These are phyloP conservation scores for Blastocystis sp. DNA, from an alignment of 352 stramenopile genomes.

Conservation along the genomic window DNA sequence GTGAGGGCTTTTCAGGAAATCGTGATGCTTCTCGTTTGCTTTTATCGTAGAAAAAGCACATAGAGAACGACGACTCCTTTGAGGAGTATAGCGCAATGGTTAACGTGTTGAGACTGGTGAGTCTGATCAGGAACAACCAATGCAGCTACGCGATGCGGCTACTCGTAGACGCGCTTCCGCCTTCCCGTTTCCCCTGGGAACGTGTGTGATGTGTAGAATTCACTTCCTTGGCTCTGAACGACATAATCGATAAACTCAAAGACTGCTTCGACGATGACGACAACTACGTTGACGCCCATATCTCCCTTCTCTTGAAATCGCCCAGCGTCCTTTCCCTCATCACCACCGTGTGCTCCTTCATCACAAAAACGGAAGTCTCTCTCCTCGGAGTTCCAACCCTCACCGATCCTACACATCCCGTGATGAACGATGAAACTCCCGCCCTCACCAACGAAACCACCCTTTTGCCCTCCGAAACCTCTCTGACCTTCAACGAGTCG, in stretches of 20 bases:
- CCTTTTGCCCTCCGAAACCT: no score
- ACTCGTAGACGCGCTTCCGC: background rate
- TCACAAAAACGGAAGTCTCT: background rate
- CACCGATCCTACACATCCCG: no score
- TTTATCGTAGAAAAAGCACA: constrained; percentile 17
- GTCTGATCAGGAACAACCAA: background rate
- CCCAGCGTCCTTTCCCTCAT: background rate
- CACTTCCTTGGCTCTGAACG: background rate
- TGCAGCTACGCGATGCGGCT: background rate
- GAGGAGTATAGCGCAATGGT: background rate
- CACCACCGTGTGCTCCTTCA: background rate
- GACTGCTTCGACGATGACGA: constrained; percentile 8
- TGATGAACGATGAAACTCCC: no score
- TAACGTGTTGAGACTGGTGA: background rate
- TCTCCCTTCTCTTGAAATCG: background rate
- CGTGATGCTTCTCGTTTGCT: background rate
- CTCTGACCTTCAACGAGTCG: no score
- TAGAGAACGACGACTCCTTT: background rate
- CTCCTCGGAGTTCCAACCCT: background rate
- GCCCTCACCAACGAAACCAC: no score
- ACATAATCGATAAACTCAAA: background rate
- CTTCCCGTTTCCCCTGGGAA: background rate
- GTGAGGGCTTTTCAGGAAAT: constrained; percentile 33
- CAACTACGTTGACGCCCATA: constrained; percentile 11
- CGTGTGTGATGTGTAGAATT: background rate